Evolutionary conservation across 345 rosid species (phyloP).

Genomic region (Barbarea vulgaris): DNA sequence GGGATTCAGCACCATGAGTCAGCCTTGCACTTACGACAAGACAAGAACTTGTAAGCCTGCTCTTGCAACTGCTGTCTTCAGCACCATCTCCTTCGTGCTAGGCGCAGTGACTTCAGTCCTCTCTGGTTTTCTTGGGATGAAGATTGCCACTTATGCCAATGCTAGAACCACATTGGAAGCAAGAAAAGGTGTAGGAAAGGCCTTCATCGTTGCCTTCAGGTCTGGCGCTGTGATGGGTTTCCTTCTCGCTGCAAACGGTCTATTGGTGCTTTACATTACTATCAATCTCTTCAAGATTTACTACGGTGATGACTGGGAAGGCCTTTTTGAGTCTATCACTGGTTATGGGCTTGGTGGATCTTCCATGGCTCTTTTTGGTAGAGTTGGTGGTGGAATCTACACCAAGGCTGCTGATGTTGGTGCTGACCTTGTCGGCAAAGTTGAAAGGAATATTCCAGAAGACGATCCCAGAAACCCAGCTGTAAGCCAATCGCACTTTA

Average conservation of each 20-base stretch:
- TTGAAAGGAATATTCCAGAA: slow-evolving; percentile 73
- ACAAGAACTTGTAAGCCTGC: slow-evolving; percentile 75
- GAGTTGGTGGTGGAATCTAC: slow-evolving; percentile 77
- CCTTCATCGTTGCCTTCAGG: slow-evolving; percentile 67
- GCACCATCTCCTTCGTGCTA: slow-evolving; percentile 71
- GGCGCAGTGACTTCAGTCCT: slow-evolving; percentile 78
- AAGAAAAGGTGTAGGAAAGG: slow-evolving; percentile 86
- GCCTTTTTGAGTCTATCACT: slow-evolving; percentile 73
- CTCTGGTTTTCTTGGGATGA: slow-evolving; percentile 93
- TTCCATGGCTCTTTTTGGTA: slow-evolving; percentile 78
- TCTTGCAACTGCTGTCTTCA: slow-evolving; percentile 76
- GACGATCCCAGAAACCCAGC: slow-evolving; percentile 84
- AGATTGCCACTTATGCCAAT: slow-evolving; percentile 91
- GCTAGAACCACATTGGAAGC: slow-evolving; percentile 92
- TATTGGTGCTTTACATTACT: slow-evolving; percentile 59
- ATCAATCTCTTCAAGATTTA: slow-evolving; percentile 68
- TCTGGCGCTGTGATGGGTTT: slow-evolving; percentile 83
- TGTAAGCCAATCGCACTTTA: slow-evolving; percentile 40
- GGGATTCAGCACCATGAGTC: slow-evolving; percentile 66
- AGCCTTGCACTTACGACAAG: slow-evolving; percentile 68
- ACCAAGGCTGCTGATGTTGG: slow-evolving; percentile 82
- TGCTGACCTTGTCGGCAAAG: slow-evolving; percentile 77
- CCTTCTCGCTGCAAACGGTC: slow-evolving; percentile 75
- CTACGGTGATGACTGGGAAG: slow-evolving; percentile 72
- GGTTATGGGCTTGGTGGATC: slow-evolving; percentile 83